Evolutionary conservation across 352 stramenopile genomes (phyloP), one percentile per base, ranked within the genome.

Genomic region (Phytophthora meadii): DNA sequence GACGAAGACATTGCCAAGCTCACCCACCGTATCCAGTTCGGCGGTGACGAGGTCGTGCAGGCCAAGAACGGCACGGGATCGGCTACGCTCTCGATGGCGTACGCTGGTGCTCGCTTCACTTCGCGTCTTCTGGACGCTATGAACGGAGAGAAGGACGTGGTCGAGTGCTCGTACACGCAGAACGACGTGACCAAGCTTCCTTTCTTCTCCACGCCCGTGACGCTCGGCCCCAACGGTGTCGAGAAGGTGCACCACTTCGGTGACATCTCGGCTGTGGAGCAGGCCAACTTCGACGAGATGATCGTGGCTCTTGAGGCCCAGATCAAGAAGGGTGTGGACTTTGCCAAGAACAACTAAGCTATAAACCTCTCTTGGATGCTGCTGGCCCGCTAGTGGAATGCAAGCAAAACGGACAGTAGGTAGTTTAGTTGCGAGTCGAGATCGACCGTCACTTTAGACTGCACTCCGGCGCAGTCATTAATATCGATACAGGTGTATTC

Each of bases 71-170:
- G 98, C 62, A 88, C 96, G 36, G 98, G 98, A 41, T 99, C 94
- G 66, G 98, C 98, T 58, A 99, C 98, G 53, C 90, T 99, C 39
- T 98, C 92, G 48, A 99, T 99, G 98, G 98, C 98, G 4, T 99
- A 99, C 78, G 98, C 98, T 30, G 98, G 96, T 36, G 97, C 96
- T 9, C 69, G 98, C 63, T 99, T 99, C 82, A 89, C 88, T 6
- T 45, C 87, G 25, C 87, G 84, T 64, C 87, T 99, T 4, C 77
- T 99, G 19, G 91, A 97, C 68, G 98, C 97, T 52, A 93, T 99
- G 68, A 87, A 90, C 68, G 98, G 98, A 44, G 91, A 93, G 61
- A 90, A 98, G 71, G 87, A 95, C 70, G 82, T 99, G 12, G 82
- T 97, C 32, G 97, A 99, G 81, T 99, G 97, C 84, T 95, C 97